Evolutionary conservation across 1,284 basidiomycete species (phyloP).

Genomic region (Papiliotrema flavescens): DNA sequence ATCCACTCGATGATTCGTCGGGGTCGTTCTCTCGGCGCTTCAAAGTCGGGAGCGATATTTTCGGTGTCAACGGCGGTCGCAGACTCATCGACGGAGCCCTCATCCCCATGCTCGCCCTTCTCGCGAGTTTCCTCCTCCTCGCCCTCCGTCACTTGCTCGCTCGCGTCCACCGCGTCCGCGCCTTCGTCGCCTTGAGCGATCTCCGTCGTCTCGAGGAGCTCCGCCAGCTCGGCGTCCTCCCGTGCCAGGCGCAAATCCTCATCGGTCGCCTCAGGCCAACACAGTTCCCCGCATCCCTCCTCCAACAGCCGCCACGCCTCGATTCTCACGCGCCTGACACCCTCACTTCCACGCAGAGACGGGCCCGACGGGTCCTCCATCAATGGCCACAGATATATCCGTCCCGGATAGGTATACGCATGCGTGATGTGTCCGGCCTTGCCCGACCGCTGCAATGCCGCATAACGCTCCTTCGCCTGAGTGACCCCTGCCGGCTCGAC

Average conservation of each 20-base stretch:
- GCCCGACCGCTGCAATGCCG: not conserved
- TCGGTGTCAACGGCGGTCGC: constrained; percentile 8
- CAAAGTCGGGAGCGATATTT: not conserved
- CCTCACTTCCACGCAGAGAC: constrained; percentile 15
- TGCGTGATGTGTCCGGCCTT: constrained; percentile 15
- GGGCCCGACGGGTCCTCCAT: constrained; percentile 36
- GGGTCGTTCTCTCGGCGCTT: constrained; percentile 23
- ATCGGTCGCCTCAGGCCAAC: constrained; percentile 29
- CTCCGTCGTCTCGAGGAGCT: not conserved
- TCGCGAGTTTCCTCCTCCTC: not conserved
- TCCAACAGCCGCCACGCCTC: constrained; percentile 45
- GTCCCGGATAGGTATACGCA: constrained; percentile 35
- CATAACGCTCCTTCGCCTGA: not conserved
- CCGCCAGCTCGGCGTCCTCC: constrained; percentile 14
- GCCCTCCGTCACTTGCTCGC: too few species aligned
- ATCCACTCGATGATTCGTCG: constrained; percentile 64
- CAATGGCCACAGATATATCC: constrained; percentile 31
- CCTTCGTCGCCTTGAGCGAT: not conserved
- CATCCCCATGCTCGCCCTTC: constrained; percentile 5
- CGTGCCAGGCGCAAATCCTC: constrained; percentile 28
- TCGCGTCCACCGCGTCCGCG: too few species aligned
- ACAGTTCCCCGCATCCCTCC: constrained; percentile 30
- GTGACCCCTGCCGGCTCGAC: constrained; percentile 3
- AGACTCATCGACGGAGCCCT: constrained; percentile 1
- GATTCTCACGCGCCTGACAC: constrained; percentile 21